Evolutionary conservation across 192 early-diverging fungal genomes (phyloP), one percentile per base, ranked within the genome.

Genomic region (Geranomyces michiganensis): DNA sequence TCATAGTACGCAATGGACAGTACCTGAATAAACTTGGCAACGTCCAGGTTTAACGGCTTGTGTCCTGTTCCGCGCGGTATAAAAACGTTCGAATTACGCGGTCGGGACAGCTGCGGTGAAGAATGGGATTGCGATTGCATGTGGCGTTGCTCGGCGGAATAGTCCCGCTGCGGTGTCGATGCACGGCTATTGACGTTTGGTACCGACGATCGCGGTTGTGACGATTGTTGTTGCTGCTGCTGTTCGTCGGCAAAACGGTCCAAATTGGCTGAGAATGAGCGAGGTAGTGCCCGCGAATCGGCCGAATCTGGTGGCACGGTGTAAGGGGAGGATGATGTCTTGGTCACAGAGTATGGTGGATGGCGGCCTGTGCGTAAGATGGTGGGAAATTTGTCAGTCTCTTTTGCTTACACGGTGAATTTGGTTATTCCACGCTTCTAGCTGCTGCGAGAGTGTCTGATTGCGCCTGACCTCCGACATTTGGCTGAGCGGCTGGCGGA

Each of bases 21-120:
- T 44, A 81, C 81, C 63, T 56, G 69, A 27, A 78, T 51, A 47
- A 83, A 83, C 43, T 74, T 75, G 13, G 76, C 61, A 21, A 83
- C 36, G 51, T 83, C 81, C 60, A 83, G 61, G 65, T 83, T 80
- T 9, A 83, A 51, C 19, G 74, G 74, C 27, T 56, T 22, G 17
- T 75, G 63, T 27, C 81, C 80, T 12, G 56, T 77, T 22, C 78
- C 72, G 17, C 76, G 21, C 19, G 73, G 66, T 21, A 83, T 53
- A 71, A 80, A 74, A 2, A 75, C 59, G 19, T 65, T 67, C 43
- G 66, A 15, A 33, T 19, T 64, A 1, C 41, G 17, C 43, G 15
- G 36, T n/a, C 27, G 58, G 9, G 33, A 36, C 44, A 44, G 62
- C 22, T 64, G 58, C 29, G 17, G 58, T 7, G 17, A 32, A 5